Percentiles rank a stretch among this genome's conserved stretches.
phyloP scores from a whole-genome alignment of 257 asterid species.

The Misopates orontium region DNA sequence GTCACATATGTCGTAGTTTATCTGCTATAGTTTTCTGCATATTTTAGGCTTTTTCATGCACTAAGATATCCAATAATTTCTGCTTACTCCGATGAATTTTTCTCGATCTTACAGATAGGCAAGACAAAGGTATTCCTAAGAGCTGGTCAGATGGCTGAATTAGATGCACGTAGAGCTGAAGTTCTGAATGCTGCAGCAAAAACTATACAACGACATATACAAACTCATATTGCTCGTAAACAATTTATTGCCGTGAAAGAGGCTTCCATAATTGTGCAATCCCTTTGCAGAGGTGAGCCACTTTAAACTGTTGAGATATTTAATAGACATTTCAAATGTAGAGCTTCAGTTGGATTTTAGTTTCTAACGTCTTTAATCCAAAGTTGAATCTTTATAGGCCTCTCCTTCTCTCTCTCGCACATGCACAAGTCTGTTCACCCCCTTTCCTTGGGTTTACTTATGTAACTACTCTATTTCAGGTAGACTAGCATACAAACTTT shows the following conservation, averaged over 20 bases:
- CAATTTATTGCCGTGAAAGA: conserved; percentile 57
- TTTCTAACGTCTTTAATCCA: not conserved
- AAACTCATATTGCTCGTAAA: conserved; percentile 82
- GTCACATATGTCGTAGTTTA: conserved; percentile 10
- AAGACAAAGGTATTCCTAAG: conserved; percentile 96
- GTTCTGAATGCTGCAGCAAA: conserved; percentile 85
- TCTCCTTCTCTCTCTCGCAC: not conserved
- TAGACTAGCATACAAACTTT: conserved; percentile 69
- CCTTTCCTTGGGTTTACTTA: conserved; percentile 24
- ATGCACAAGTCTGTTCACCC: conserved; percentile 8
- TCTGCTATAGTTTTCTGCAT: not conserved
- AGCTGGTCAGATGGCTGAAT: conserved; percentile 99
- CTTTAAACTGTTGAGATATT: conserved; percentile 5
- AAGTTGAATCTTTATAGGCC: not conserved
- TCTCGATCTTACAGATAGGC: conserved; percentile 64
- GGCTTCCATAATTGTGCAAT: conserved; percentile 73
- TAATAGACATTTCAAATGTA: conserved; percentile 4
- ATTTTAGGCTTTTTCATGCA: conserved; percentile 22
- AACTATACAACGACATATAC: conserved; percentile 72
- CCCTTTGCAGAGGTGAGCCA: conserved; percentile 80
- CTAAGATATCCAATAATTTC: conserved; percentile 5
- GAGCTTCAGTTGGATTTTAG: conserved; percentile 4
- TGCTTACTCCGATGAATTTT: conserved; percentile 21
- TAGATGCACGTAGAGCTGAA: conserved; percentile 95
- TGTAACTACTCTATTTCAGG: conserved; percentile 51